Base-by-base conservation (phyloP, 2,329 filamentous ascomycete species). In the Talaromyces sp. region DNA sequence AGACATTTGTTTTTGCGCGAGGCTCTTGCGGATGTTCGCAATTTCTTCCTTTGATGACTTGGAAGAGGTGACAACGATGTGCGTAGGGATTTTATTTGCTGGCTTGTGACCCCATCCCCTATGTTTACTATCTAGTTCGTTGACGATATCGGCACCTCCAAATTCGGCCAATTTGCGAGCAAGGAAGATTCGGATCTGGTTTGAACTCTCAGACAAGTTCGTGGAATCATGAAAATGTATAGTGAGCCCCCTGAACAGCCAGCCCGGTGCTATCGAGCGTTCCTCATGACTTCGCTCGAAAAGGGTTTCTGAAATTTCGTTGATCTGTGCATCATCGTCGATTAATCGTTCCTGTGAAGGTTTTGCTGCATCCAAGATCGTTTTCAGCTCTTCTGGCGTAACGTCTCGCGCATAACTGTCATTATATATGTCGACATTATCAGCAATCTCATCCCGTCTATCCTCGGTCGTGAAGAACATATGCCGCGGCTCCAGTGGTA, bases 391-490 rank as follows among this genome's bases (percentile, higher is more conserved):
- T 1, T 86, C 82, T 0, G 84, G 68, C 0, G 80, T 82, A 8
- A 89, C 78, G 68, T 96, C 87, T 4, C 93, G 82, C 0, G 87
- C 84, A 75, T 91, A 98, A 70, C 92, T 93, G 73, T 99, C 95
- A 0, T 89, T 90, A 68, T 86, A 95, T 60, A 82, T 79, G 72
- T 99, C 95, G 1, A 89, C 82, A 66, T 89, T 90, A 2, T 78
- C 77, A 40, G 83, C 80, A 9, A 88, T 84, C 7, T 81, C 79
- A 6, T 79, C 79, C 44, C 78, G 75, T 61, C 87, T 80, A 1
- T 80, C 81, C 3, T 86, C 83, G 0, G 83, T 84, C 0, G 86
- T 86, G 69, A 88, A 86, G 65, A 95, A 88, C 69, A 98, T 80
- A 69, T 98, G 92, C 75, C 79, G 77, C 21, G 83, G 81, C 65